Conservation (phyloP, 371 early-diverging fungal genomes). For the Neoconidiobolus thromboides region DNA sequence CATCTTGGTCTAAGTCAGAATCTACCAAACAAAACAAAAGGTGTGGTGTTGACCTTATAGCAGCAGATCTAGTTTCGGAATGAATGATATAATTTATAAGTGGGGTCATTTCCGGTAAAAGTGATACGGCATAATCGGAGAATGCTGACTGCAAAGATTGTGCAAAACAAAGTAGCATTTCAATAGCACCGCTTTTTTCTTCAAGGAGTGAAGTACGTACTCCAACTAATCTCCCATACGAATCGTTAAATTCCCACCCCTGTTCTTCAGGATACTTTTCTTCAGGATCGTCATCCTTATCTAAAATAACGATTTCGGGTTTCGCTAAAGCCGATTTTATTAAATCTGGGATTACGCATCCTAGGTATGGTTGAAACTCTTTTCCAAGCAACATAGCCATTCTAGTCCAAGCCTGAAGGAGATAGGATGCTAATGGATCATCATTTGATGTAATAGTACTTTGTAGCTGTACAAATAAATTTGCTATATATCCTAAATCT, state of each 20-base stretch:
- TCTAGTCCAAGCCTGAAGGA: constrained; percentile 90
- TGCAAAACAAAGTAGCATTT: constrained; percentile 90
- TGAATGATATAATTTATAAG: constrained; percentile 90
- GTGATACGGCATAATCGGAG: constrained; percentile 55
- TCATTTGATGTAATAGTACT: constrained; percentile 59
- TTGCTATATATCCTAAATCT: constrained; percentile 54
- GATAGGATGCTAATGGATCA: constrained; percentile 78
- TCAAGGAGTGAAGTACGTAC: constrained; percentile 88
- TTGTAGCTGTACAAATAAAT: constrained; percentile 66
- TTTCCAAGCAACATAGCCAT: constrained; percentile 83
- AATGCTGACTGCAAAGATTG: constrained; percentile 78
- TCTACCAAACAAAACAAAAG: constrained; percentile 45
- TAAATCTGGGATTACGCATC: constrained; percentile 86
- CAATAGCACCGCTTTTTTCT: constrained; percentile 92
- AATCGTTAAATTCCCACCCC: constrained; percentile 84
- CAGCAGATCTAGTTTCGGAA: constrained; percentile 83
- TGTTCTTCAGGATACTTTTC: constrained; percentile 74
- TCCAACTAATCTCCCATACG: constrained; percentile 80
- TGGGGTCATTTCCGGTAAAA: constrained; percentile 67
- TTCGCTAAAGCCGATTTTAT: constrained; percentile 61
- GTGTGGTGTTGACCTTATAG: constrained; percentile 62
- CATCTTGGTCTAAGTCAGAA: constrained; percentile 17
- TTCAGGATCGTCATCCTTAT: constrained; percentile 60
- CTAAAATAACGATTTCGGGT: constrained; percentile 77
- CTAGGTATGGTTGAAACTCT: constrained; percentile 84